Percentiles rank a stretch among this genome's conserved stretches.
phyloP scores from a whole-genome alignment of 202 grass and related monocot genomes.

The Sporobolus alterniflorus region DNA sequence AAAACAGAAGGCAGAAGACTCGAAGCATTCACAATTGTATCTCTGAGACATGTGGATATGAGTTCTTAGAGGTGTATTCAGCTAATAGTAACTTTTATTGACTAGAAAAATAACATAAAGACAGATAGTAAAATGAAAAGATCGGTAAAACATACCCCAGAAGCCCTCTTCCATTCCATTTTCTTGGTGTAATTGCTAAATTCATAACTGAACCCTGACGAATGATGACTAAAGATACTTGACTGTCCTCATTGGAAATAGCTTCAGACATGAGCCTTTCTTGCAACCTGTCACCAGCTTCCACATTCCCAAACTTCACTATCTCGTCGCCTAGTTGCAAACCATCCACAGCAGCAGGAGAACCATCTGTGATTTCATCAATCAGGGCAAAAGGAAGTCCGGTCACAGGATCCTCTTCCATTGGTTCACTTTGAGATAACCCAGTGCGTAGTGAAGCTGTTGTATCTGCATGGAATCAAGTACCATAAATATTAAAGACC shows the following conservation, averaged over 20 bases:
- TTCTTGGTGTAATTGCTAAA: conserved; percentile 77
- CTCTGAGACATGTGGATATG: conserved; percentile 12
- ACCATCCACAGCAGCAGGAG: conserved; percentile 81
- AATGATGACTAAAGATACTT: conserved; percentile 61
- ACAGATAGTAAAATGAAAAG: background rate
- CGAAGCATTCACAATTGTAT: background rate
- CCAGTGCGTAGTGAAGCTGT: conserved; percentile 29
- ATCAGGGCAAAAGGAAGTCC: conserved; percentile 86
- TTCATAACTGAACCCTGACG: conserved; percentile 67
- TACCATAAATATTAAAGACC: conserved; percentile 26
- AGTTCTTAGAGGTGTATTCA: background rate
- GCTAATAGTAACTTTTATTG: background rate
- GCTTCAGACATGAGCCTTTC: conserved; percentile 80
- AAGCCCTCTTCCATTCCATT: conserved; percentile 84
- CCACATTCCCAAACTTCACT: conserved; percentile 87
- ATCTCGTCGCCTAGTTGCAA: conserved; percentile 90
- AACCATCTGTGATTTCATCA: conserved; percentile 93
- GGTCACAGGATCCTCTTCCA: conserved; percentile 63
- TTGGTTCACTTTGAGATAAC: conserved; percentile 57
- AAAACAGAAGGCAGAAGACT: background rate
- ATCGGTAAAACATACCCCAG: conserved; percentile 71
- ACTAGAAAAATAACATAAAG: background rate
- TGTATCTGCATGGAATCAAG: conserved; percentile 55
- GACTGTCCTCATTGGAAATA: conserved; percentile 59
- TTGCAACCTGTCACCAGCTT: conserved; percentile 72